Conservation (phyloP, 2,329 filamentous ascomycete species). For the Phialophora verrucosa region DNA sequence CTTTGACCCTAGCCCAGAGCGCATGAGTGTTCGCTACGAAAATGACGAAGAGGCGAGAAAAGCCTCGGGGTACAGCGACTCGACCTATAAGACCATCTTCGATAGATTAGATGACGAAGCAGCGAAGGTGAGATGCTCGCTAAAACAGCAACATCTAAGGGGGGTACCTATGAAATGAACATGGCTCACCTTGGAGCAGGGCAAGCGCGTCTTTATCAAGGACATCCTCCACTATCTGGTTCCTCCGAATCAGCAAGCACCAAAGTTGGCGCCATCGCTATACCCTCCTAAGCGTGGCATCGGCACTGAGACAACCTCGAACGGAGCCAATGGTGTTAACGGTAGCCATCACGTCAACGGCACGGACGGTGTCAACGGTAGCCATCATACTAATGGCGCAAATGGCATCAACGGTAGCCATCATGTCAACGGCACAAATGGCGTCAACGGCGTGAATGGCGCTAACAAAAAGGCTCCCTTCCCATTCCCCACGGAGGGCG, state of each 20-base stretch:
- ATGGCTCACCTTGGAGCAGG: constrained; percentile 61
- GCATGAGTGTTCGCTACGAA: constrained; percentile 78
- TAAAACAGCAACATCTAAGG: background rate
- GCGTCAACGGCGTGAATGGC: constrained; percentile 27
- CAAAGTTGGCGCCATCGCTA: constrained; percentile 79
- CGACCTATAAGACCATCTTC: constrained; percentile 67
- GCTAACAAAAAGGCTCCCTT: constrained; percentile 53
- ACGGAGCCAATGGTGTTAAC: constrained; percentile 43
- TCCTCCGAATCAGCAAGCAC: constrained; percentile 71
- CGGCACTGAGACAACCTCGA: constrained; percentile 52
- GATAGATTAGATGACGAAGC: constrained; percentile 74
- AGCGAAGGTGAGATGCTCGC: constrained; percentile 66
- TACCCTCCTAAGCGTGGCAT: constrained; percentile 63
- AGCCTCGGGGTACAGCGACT: constrained; percentile 52
- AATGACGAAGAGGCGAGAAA: constrained; percentile 62
- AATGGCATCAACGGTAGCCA: constrained; percentile 44
- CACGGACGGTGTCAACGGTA: constrained; percentile 11
- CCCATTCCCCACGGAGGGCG: constrained; percentile 63
- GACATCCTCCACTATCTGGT: constrained; percentile 94
- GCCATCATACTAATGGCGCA: background rate
- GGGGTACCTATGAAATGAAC: background rate
- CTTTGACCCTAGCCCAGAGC: constrained; percentile 72
- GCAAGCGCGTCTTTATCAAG: constrained; percentile 95
- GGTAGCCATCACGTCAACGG: constrained; percentile 18
- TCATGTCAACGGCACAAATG: constrained; percentile 43